phyloP scores from a whole-genome alignment of 2,329 filamentous ascomycete genomes.

The Parastagonospora avenae region DNA sequence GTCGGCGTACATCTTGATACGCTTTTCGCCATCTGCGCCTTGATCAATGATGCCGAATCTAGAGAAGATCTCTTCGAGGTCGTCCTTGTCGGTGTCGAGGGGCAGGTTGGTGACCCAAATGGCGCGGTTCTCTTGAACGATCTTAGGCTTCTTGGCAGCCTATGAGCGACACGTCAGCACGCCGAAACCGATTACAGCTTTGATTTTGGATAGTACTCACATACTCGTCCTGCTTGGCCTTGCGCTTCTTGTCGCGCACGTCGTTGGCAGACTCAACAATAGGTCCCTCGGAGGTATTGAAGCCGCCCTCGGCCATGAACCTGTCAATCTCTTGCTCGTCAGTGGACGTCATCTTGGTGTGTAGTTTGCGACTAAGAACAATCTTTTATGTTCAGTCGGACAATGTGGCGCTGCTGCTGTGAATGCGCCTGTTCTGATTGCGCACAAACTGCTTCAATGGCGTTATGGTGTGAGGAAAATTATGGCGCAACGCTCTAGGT shows the following conservation, averaged over 20 bases:
- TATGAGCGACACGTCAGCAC: conserved; percentile 7
- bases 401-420: not conserved
- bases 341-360: conserved; percentile 16
- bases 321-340: conserved; percentile 15
- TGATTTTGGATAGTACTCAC: conserved; percentile 15
- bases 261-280: conserved; percentile 3
- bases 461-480: not conserved
- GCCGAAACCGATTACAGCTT: conserved; percentile 36
- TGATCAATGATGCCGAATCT: conserved; percentile 93
- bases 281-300: conserved; percentile 7
- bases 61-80: conserved; percentile 83
- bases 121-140: conserved; percentile 73
- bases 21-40: conserved; percentile 83
- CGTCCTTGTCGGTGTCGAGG: conserved; percentile 74
- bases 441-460: not conserved
- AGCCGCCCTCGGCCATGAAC: conserved; percentile 17
- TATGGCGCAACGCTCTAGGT: not conserved
- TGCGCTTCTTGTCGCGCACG: conserved; percentile 30
- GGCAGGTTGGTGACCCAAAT: conserved; percentile 92
- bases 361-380: not conserved
- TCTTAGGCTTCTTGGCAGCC: conserved; percentile 35
- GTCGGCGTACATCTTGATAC: conserved; percentile 92
- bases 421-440: not conserved
- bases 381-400: not conserved
- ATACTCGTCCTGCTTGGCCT: conserved; percentile 20